A percentile compares a stretch with the other conserved stretches of the same genome.
Conservation (phyloP, 345 rosid genomes). For the Arabis alpina region DNA sequence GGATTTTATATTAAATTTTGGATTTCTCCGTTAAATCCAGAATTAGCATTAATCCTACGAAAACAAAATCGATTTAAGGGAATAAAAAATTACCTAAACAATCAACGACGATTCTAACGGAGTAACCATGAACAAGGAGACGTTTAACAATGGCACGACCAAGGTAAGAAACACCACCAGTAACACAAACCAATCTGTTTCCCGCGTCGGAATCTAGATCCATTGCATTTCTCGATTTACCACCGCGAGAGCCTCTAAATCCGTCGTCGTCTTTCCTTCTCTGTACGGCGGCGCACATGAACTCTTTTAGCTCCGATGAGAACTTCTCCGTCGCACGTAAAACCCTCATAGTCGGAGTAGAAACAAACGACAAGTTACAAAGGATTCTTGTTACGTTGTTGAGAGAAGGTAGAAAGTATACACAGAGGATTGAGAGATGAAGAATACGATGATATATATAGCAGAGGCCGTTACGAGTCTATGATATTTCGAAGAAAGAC, state of each 20-base stretch:
- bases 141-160: slow-evolving; percentile 70
- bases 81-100: slow-evolving; percentile 48
- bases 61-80: not conserved
- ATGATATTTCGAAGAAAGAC: slow-evolving; percentile 24
- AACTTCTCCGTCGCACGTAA: slow-evolving; percentile 32
- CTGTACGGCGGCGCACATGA: slow-evolving; percentile 44
- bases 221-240: slow-evolving; percentile 27
- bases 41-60: not conserved
- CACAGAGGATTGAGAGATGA: slow-evolving; percentile 19
- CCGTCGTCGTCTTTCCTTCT: slow-evolving; percentile 45
- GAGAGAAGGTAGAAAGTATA: slow-evolving; percentile 20
- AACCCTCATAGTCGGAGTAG: slow-evolving; percentile 36
- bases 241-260: slow-evolving; percentile 21
- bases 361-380: not conserved
- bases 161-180: slow-evolving; percentile 74
- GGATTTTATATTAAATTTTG: not conserved
- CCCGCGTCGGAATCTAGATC: slow-evolving; percentile 42
- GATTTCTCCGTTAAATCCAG: not conserved
- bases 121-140: slow-evolving; percentile 68
- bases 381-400: not conserved
- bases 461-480: slow-evolving; percentile 36
- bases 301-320: slow-evolving; percentile 38
- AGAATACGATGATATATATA: slow-evolving; percentile 15
- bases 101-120: slow-evolving; percentile 67
- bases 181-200: slow-evolving; percentile 64